These are phyloP conservation scores for Plasmodium cynomolgi DNA, from an alignment of 169 alveolate genomes.

Conservation along the genomic window DNA sequence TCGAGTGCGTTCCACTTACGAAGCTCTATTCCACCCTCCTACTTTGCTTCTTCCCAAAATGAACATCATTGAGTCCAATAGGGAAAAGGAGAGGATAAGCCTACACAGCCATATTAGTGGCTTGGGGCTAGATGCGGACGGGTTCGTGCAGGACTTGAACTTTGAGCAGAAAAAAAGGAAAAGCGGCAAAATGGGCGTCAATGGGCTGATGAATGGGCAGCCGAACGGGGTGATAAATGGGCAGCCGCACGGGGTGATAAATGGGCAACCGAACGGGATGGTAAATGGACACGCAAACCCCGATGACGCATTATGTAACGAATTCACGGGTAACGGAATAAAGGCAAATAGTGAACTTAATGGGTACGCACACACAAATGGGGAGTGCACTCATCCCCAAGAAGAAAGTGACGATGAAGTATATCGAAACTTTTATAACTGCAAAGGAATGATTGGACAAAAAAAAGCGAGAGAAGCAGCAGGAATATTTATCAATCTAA, in stretches of 20 bases:
- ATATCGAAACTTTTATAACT: slow-evolving; percentile 33
- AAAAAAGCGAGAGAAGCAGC: slow-evolving; percentile 99
- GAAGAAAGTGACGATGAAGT: slow-evolving; percentile 32
- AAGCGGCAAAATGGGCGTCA: background rate
- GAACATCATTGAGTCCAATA: slow-evolving; percentile 71
- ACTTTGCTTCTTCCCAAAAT: background rate
- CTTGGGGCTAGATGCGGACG: slow-evolving; percentile 95
- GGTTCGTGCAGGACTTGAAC: slow-evolving; percentile 54
- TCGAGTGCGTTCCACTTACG: background rate
- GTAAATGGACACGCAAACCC: background rate
- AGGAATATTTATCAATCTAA: slow-evolving; percentile 97
- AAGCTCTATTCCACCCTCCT: background rate
- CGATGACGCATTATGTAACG: background rate
- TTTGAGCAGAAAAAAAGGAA: slow-evolving; percentile 25
- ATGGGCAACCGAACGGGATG: background rate
- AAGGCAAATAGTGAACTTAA: background rate
- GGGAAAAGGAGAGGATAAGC: slow-evolving; percentile 93
- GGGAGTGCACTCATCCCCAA: background rate
- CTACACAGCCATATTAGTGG: slow-evolving; percentile 99
- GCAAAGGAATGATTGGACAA: slow-evolving; percentile 98
- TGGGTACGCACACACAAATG: background rate
- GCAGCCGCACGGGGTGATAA: background rate
- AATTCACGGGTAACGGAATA: background rate
- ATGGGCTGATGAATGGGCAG: background rate
- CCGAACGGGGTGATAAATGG: background rate